A percentile compares a stretch with the other conserved stretches of the same genome.
Conservation (phyloP, 2,329 filamentous ascomycete genomes). For the Alternaria atra region DNA sequence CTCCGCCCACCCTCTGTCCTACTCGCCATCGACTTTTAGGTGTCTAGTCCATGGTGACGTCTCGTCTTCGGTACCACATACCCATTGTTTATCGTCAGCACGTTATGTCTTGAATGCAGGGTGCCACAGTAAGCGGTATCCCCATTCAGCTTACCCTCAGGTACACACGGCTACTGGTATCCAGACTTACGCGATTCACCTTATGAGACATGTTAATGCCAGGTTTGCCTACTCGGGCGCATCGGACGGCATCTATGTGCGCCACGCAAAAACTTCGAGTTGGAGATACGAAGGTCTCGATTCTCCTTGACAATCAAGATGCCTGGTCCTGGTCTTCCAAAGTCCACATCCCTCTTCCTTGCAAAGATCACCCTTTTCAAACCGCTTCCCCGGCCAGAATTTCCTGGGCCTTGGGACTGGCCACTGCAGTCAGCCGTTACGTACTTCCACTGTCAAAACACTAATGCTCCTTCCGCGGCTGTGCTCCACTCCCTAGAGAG, state of each 20-base stretch:
- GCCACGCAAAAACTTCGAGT: conserved; percentile 21
- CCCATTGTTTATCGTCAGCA: conserved; percentile 21
- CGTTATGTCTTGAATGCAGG: conserved; percentile 11
- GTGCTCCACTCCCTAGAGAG: conserved; percentile 8
- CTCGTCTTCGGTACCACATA: conserved; percentile 24
- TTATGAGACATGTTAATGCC: conserved; percentile 14
- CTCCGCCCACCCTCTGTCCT: conserved; percentile 14
- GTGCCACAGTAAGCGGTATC: conserved; percentile 20
- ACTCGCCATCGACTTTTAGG: conserved; percentile 5
- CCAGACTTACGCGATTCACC: conserved; percentile 9
- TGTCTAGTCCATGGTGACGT: conserved; percentile 21
- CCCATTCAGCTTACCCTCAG: conserved; percentile 11
- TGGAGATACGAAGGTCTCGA: conserved; percentile 13
- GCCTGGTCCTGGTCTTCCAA: conserved; percentile 8
- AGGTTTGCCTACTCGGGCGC: conserved; percentile 24
- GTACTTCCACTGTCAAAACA: conserved; percentile 16
- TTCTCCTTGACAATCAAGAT: neutral
- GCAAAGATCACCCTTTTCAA: conserved; percentile 13
- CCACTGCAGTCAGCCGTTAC: conserved; percentile 12
- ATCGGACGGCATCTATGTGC: conserved; percentile 15
- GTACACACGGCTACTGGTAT: conserved; percentile 8
- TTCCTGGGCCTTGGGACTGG: conserved; percentile 14
- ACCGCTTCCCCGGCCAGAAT: conserved; percentile 12
- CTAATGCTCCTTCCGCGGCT: conserved; percentile 23
- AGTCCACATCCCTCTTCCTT: conserved; percentile 6